Base-by-base conservation (phyloP, 192 early-diverging fungal species). In the Rhizophagus sp. region DNA sequence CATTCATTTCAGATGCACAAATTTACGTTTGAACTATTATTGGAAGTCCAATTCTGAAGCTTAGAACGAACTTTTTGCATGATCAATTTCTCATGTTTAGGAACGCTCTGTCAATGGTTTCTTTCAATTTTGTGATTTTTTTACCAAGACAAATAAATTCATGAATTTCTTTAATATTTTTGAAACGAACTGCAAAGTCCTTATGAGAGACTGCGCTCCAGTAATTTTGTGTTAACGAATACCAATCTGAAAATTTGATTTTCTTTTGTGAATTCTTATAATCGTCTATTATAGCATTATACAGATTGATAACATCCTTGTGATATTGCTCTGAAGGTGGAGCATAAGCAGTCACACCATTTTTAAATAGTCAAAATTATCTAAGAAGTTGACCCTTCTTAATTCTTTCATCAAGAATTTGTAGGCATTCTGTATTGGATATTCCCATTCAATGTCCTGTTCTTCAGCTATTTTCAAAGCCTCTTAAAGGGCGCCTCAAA, bases 281-380 rank as follows among this genome's bases (percentile, higher is more conserved):
- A 50, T 47, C 61, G 12, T 68, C 34, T 36, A 79, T 15, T 69
- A 79, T 65, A 15, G 62, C 30, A 2, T 47, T 52, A 41, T 79
- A 79, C 33, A 79, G 27, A 68, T 79, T 52, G 27, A 69, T 11
- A 36, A 79, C 39, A 49, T 79, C 77, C n/a, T 79, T 65, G 30
- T 79, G 77, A 50, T 79, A 79, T 79, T 79, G 77, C n/a, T 34
- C 77, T 19, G 77, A 79, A 24, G 77, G 77, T 44, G 77, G 77
- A 17, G 77, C 77, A 44, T 79, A 68, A 25, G 64, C 77, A 79
- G 47, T 79, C 5, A 65, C 65, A 24, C 78, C 78, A 69, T 79
- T 30, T 68, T 79, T 79, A 27, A 79, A 79, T 63, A 67, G 78
- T n/a, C 68, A 50, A 72, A 79, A 79, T 62, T 49, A 67, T 68